Evolutionary conservation across 177 flowering plant species (phyloP).

Genomic region (Vitis hybrid): DNA sequence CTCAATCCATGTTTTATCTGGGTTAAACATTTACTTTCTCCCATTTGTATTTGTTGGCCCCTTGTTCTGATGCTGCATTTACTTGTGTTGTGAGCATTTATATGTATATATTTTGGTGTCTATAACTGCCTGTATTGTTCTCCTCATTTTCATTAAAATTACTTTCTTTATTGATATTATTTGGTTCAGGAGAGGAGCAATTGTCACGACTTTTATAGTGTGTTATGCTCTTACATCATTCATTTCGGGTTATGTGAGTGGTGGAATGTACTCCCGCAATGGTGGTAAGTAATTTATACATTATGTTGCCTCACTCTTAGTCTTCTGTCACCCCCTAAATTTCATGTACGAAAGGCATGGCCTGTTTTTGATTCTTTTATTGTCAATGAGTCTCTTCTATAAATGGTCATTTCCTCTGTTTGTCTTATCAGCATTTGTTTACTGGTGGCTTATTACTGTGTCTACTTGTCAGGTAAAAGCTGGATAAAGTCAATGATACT

Average conservation of each 20-base stretch:
- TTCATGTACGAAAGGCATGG: too few relatives aligned
- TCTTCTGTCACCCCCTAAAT: background rate
- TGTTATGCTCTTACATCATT: conserved; percentile 97
- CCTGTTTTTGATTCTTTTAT: background rate
- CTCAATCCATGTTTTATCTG: too few relatives aligned
- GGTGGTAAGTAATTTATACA: conserved; percentile 63
- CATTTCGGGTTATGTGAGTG: conserved; percentile 97
- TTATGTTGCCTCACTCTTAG: background rate
- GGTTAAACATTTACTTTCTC: too few relatives aligned
- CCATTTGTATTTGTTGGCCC: too few relatives aligned
- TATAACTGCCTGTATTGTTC: too few relatives aligned
- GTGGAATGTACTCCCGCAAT: conserved; percentile 91
- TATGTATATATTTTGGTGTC: too few relatives aligned
- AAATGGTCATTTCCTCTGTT: too few relatives aligned
- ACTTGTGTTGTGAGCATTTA: too few relatives aligned
- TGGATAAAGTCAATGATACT: conserved; percentile 96
- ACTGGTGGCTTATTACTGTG: too few relatives aligned
- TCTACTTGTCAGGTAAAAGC: conserved; percentile 67
- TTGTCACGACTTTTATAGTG: conserved; percentile 91
- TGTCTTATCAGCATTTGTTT: too few relatives aligned
- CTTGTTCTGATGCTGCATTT: too few relatives aligned
- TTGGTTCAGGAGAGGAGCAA: conserved; percentile 87
- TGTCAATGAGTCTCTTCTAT: background rate
- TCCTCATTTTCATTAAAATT: too few relatives aligned
- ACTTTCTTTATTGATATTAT: background rate